Base-by-base conservation (phyloP, 192 early-diverging fungal genomes). In the Umbelopsis sp. region DNA sequence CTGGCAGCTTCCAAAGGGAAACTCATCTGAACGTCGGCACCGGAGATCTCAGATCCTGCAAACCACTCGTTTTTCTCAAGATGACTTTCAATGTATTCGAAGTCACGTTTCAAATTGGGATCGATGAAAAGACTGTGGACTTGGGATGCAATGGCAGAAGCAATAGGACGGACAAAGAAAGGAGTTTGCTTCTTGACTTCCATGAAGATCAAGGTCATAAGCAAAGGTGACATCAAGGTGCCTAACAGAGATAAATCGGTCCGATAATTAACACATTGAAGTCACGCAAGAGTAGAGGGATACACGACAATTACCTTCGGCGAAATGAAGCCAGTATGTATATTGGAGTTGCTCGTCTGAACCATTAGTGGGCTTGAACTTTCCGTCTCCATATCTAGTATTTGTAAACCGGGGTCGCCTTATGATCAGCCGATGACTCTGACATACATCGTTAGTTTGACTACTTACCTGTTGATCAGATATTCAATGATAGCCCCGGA, bases 401-500 rank as follows among this genome's bases (percentile, higher is more conserved):
- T 61, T 11, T 61, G 21, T 18, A 33, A 35, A 35, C 5, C 5
- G 0, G 30, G 12, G 18, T 33, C 16, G 33, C 12, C 51, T 22
- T 23, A 52, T 52, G 55, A 11, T 4, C 30, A 61, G 12, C 13
- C n/a, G 23, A 1, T 23, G 51, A 20, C 51, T 25, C 4, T 61
- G 15, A 0, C 15, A 27, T 27, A 49, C 30, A 37, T 4, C 30
- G 5, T 16, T 30, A 37, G 2, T 16, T 4, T 3, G 72, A 68
- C 3, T 20, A 22, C 33, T 16, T 45, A 66, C 50, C 77, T 61
- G 18, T 25, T 35, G 9, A 61, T 13, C 30, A 61, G 30, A 12
- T 61, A 61, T n/a, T 85, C 72, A 65, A 85, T 53, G 35, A 85
- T 84, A 37, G 83, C 78, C 6, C 84, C 82, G 16, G 58, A 69